phyloP scores from a whole-genome alignment of 208 protist species.

The Trypanosoma brucei region DNA sequence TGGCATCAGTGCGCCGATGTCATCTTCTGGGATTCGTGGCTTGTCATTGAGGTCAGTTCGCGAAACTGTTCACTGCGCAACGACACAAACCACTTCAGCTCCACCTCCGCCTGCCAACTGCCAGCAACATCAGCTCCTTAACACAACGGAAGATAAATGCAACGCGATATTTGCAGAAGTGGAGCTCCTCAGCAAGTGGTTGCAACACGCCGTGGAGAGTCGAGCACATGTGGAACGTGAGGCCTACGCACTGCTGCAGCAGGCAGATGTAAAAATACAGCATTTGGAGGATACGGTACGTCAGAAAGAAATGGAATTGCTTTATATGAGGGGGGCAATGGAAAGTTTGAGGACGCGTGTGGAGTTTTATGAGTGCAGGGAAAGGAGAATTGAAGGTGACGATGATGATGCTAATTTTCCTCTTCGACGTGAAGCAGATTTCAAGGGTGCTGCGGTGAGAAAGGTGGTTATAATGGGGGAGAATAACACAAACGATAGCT shows the following conservation, averaged over 20 bases:
- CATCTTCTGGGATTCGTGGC: neutral
- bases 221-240: neutral
- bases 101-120: too few relatives aligned
- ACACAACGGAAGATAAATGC: constrained; percentile 13
- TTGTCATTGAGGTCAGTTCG: neutral
- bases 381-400: constrained; percentile 1
- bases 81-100: too few relatives aligned
- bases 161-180: constrained; percentile 18
- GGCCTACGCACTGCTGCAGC: neutral
- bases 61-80: neutral
- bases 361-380: neutral
- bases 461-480: too few relatives aligned
- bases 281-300: constrained; percentile 6
- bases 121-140: neutral
- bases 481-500: too few relatives aligned
- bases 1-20: neutral
- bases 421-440: too few relatives aligned
- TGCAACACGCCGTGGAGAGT: neutral
- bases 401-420: neutral
- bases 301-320: constrained; percentile 4
- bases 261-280: neutral
- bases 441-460: too few relatives aligned
- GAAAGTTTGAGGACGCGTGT: neutral
- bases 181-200: constrained; percentile 7
- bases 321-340: neutral